Conservation (phyloP, 345 rosid genomes). For the Sapria himalayana region DNA sequence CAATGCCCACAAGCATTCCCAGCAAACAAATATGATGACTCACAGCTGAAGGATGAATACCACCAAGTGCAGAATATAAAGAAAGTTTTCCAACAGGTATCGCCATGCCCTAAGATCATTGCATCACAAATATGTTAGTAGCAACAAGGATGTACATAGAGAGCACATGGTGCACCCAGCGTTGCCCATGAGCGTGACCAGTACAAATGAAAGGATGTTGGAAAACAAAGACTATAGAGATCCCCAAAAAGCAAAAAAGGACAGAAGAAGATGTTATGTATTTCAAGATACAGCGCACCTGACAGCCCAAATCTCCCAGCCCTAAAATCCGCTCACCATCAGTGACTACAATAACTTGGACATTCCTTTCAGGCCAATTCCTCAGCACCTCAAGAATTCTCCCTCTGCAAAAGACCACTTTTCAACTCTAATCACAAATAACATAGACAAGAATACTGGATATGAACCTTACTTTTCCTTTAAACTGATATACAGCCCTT, state of each 20-base stretch:
- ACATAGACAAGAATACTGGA: constrained; percentile 1
- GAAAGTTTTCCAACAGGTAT: constrained; percentile 96
- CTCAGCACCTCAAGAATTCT: constrained; percentile 67
- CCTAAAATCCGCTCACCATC: constrained; percentile 96
- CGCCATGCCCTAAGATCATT: constrained; percentile 61
- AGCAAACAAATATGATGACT: no score
- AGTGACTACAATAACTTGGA: constrained; percentile 89
- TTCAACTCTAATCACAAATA: not conserved
- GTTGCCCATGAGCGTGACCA: no score
- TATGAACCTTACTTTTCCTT: constrained; percentile 48
- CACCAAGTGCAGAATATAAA: constrained; percentile 84
- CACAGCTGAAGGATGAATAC: constrained; percentile 92
- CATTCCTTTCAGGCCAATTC: constrained; percentile 91
- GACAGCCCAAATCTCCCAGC: constrained; percentile 94
- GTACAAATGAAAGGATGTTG: not conserved
- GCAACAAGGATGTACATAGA: not conserved
- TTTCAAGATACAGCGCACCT: constrained; percentile 19
- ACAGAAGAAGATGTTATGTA: no score
- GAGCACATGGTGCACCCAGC: no score
- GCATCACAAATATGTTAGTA: not conserved
- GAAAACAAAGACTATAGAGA: not conserved
- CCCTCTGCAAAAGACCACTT: constrained; percentile 29
- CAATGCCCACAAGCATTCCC: no score
- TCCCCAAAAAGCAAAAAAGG: not conserved
- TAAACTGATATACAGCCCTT: constrained; percentile 88